phyloP scores from a whole-genome alignment of 495 filamentous ascomycete genomes.

The Aspergillus panamensis region DNA sequence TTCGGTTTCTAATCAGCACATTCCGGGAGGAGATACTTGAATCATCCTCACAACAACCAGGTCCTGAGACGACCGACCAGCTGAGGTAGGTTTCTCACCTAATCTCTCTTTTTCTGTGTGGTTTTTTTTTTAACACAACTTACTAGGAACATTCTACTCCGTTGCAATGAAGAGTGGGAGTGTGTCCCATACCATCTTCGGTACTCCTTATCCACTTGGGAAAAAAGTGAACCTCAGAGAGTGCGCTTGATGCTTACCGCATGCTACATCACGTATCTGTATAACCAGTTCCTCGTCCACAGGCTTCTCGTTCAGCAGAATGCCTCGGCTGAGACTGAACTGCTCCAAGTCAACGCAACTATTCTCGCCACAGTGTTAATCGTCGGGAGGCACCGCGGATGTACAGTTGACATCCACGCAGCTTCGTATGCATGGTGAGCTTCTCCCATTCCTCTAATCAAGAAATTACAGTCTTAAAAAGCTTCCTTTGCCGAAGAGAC shows the following conservation, averaged over 20 bases:
- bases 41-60: conserved; percentile 42
- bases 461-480: neutral
- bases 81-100: conserved; percentile 19
- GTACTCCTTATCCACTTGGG: conserved; percentile 28
- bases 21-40: conserved; percentile 59
- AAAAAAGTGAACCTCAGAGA: conserved; percentile 19
- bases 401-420: conserved; percentile 29
- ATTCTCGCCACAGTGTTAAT: conserved; percentile 40
- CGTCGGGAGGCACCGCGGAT: conserved; percentile 39
- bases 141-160: conserved; percentile 34
- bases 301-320: conserved; percentile 41
- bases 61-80: conserved; percentile 26
- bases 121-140: neutral
- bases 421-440: conserved; percentile 27
- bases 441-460: neutral
- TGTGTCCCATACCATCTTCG: conserved; percentile 36
- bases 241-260: conserved; percentile 34
- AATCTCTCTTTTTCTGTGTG: neutral
- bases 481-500: too few species aligned
- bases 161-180: conserved; percentile 34
- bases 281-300: conserved; percentile 46
- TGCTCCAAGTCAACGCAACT: conserved; percentile 36
- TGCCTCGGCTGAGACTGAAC: conserved; percentile 28
- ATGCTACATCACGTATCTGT: conserved; percentile 37
- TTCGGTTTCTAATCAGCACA: conserved; percentile 43